These are phyloP conservation scores for Malassezia slooffiae DNA, from an alignment of 1,284 basidiomycete genomes.

Conservation along the genomic window DNA sequence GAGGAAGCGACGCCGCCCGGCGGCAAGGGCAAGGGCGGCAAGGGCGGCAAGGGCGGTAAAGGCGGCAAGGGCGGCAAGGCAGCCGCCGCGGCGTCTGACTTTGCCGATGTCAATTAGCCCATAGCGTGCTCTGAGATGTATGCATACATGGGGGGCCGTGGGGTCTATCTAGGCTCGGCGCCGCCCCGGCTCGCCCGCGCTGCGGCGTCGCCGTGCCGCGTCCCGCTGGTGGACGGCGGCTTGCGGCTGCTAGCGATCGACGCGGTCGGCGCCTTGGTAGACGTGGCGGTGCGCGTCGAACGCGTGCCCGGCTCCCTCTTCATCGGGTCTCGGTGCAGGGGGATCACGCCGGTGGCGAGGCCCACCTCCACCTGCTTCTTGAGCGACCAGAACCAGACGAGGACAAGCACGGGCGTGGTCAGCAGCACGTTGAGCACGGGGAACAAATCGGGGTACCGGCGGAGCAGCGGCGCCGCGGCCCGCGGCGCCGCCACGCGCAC, in stretches of 20 bases:
- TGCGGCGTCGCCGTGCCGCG: too few species aligned
- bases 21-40: too few species aligned
- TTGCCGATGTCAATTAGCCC: conserved; percentile 11
- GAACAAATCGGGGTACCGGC: conserved; percentile 72
- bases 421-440: conserved; percentile 75
- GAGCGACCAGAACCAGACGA: conserved; percentile 50
- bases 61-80: not conserved
- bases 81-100: not conserved
- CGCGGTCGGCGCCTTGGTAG: too few species aligned
- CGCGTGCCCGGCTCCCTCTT: too few species aligned
- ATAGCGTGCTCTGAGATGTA: too few species aligned
- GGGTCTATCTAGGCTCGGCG: too few species aligned
- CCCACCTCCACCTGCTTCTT: conserved; percentile 41
- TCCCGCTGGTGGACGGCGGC: too few species aligned
- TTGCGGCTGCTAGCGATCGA: too few species aligned
- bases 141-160: too few species aligned
- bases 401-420: conserved; percentile 63
- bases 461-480: conserved; percentile 50
- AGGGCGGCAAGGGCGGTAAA: not conserved
- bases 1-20: not conserved
- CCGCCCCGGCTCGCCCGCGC: too few species aligned
- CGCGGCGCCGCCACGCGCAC: conserved; percentile 40
- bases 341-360: conserved; percentile 27
- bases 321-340: not conserved
- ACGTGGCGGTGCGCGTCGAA: too few species aligned